phyloP scores from a whole-genome alignment of 2,329 filamentous ascomycete genomes.

The Mycosphaerella sp. region DNA sequence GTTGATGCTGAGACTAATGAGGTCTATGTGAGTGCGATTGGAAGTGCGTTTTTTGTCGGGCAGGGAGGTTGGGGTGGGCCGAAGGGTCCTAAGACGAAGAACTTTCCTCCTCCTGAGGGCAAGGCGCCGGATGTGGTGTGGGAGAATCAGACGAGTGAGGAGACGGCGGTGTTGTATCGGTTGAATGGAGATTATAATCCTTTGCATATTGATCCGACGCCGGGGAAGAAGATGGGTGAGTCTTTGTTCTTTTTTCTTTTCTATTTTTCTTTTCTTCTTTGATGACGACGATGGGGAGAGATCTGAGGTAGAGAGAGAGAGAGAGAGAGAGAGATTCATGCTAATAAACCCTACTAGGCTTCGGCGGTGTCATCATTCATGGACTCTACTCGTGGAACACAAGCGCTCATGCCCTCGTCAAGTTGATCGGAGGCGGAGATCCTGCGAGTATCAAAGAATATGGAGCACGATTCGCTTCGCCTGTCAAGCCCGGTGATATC shows the following conservation, averaged over 20 bases:
- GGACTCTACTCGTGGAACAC: conserved; percentile 71
- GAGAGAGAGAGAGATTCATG: neutral
- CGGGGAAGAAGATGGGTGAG: conserved; percentile 69
- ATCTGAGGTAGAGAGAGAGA: neutral
- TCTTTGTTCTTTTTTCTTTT: neutral
- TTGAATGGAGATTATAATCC: conserved; percentile 95
- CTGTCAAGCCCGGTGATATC: conserved; percentile 77
- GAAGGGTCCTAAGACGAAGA: conserved; percentile 59
- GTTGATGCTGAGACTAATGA: conserved; percentile 65
- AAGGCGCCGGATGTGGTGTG: conserved; percentile 64
- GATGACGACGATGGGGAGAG: no score
- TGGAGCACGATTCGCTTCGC: conserved; percentile 79
- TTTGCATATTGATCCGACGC: conserved; percentile 75
- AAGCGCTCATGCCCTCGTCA: conserved; percentile 65
- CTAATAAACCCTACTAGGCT: conserved; percentile 34
- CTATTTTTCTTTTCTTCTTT: neutral
- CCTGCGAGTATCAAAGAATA: conserved; percentile 80
- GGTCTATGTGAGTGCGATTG: conserved; percentile 62
- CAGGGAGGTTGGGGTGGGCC: conserved; percentile 61
- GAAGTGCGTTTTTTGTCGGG: conserved; percentile 70
- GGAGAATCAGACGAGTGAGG: conserved; percentile 61
- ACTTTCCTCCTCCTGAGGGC: conserved; percentile 68
- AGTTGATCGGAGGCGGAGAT: conserved; percentile 66
- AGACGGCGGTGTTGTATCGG: conserved; percentile 70
- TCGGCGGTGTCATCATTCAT: conserved; percentile 82